Conservation (phyloP, 805 yeast species). For the Pichia rugopelliculosa region DNA sequence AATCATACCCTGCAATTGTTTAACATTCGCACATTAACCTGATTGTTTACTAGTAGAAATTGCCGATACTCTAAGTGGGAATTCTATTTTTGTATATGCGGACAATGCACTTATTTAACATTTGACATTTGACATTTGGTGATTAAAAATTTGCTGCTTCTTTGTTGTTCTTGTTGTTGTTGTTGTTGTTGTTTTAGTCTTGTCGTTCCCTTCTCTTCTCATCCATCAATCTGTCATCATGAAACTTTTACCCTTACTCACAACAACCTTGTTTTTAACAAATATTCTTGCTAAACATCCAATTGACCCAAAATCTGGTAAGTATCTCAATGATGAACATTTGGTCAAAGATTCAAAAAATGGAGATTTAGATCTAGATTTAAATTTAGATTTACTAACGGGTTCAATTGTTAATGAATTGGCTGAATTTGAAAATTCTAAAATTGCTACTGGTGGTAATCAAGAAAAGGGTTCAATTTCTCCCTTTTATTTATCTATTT, state of each 20-base stretch:
- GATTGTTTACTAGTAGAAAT: no score
- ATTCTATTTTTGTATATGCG: no score
- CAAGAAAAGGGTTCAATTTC: constrained; percentile 3
- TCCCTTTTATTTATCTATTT: constrained; percentile 67
- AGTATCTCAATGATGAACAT: not conserved
- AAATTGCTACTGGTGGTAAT: not conserved
- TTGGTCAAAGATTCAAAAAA: not conserved
- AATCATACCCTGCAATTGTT: no score
- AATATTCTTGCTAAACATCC: not conserved
- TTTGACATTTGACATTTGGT: no score
- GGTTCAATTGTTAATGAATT: not conserved
- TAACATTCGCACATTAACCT: no score
- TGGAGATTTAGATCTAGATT: not conserved
- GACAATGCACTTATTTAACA: no score
- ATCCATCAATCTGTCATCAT: no score
- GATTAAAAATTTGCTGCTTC: no score
- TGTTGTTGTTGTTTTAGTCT: not conserved
- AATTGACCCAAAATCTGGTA: not conserved
- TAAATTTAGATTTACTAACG: not conserved
- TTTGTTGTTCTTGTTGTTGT: no score
- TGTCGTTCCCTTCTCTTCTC: not conserved
- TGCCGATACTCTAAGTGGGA: no score
- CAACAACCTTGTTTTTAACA: not conserved
- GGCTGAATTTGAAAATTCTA: not conserved
- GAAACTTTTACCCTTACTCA: not conserved